Evolutionary conservation across 371 early-diverging fungal genomes (phyloP), one percentile per base, ranked within the genome.

Genomic region (Mucor ambiguus): DNA sequence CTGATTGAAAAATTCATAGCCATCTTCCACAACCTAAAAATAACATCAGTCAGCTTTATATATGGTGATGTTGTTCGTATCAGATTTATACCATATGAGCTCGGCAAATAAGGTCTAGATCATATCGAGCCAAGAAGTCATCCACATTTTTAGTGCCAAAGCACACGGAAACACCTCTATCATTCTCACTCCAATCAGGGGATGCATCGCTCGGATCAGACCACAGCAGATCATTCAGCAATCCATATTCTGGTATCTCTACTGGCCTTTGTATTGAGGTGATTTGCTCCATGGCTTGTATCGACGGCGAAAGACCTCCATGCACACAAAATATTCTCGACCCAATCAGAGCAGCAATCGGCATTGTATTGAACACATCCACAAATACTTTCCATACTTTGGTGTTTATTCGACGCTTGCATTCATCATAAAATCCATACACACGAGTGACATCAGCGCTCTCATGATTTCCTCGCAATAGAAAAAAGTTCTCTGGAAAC

Each of bases 381-480:
- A 94, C 93, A 76, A 98, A 98, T 18, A 88, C 85, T 74, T 94
- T 96, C 99, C 99, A 99, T 52, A 97, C 86, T 69, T 93, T 95
- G 33, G 94, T 82, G 71, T 86, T 95, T 59, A 89, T 90, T 63
- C 99, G 79, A 67, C 98, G 89, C 80, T 98, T 99, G 87, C 96
- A 96, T 79, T 99, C 99, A 77, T 99, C 99, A 76, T 96, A 99
- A 79, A 99, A 99, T 14, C 99, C 99, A 75, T 99, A 99, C 22
- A 99, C 76, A 81, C 93, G 85, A 71, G 96, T 98, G 29, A 98
- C 94, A 72, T 90, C 92, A 24, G 96, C 95, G 71, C 93, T 93
- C 79, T 99, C 99, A 78, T 99, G 99, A 84, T 99, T 99, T 29
- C 99, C 99, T 63, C 99, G 85, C 58, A 99, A 76, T 26, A 98